Conservation (phyloP, 202 grass and related monocot genomes). For the Digitaria exilis region DNA sequence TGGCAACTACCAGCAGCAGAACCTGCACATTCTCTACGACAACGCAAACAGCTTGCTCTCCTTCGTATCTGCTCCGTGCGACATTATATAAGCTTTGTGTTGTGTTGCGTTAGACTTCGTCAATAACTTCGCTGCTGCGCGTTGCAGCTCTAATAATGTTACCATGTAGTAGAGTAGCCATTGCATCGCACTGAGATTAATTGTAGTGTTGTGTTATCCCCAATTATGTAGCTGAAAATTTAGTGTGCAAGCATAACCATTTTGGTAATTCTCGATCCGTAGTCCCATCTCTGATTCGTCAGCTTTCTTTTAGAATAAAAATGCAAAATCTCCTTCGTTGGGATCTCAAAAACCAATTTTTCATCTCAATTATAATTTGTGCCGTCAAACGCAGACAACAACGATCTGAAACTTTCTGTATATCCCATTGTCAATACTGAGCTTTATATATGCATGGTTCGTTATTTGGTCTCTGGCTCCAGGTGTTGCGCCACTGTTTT, state of each 20-base stretch:
- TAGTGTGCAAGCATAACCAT: background rate
- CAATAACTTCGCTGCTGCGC: constrained; percentile 21
- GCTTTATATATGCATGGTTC: too few species aligned
- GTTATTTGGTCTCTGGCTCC: too few species aligned
- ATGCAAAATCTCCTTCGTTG: too few species aligned
- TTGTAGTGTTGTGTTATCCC: background rate
- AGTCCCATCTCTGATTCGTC: too few species aligned
- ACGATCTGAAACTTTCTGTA: too few species aligned
- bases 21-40: constrained; percentile 60
- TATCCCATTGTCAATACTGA: too few species aligned
- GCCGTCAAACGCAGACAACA: too few species aligned
- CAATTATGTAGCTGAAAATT: background rate
- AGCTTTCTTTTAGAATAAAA: too few species aligned
- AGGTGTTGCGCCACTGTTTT: too few species aligned
- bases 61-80: constrained; percentile 47
- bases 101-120: background rate
- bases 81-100: constrained; percentile 37
- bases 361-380: too few species aligned
- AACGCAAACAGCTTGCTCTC: constrained; percentile 43
- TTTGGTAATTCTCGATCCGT: background rate
- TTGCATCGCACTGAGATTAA: background rate
- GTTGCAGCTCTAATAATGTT: background rate
- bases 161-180: background rate
- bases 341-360: too few species aligned
- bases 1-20: constrained; percentile 70